A percentile compares a stretch with the other conserved stretches of the same genome.
These are phyloP conservation scores for Helicocarpus griseus DNA, from an alignment of 2,329 filamentous ascomycete species.

Conservation along the genomic window DNA sequence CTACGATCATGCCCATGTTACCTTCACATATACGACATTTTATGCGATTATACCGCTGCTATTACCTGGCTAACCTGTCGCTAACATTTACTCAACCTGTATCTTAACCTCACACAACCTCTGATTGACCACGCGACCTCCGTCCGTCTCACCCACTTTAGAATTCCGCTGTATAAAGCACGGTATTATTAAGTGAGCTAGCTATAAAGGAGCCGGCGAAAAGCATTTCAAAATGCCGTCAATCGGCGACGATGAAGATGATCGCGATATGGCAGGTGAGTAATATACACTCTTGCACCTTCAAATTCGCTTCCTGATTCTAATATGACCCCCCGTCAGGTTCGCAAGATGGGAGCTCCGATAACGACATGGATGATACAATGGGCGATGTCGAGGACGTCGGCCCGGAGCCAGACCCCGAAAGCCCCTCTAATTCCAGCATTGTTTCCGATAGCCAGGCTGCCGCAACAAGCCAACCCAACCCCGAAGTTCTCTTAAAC, in stretches of 20 bases:
- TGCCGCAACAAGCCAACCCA: constrained; percentile 25
- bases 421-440: constrained; percentile 31
- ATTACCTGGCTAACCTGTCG: neutral
- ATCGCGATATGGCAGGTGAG: constrained; percentile 32
- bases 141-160: too few species aligned
- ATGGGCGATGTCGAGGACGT: constrained; percentile 34
- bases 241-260: constrained; percentile 32
- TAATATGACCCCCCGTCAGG: constrained; percentile 19
- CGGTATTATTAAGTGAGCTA: too few species aligned
- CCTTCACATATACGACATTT: too few species aligned
- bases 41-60: neutral
- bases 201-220: too few species aligned
- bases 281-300: neutral
- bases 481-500: constrained; percentile 40
- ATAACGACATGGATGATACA: constrained; percentile 39
- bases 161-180: too few species aligned
- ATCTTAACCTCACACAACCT: neutral
- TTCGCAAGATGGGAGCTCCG: constrained; percentile 41
- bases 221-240: constrained; percentile 17
- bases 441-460: constrained; percentile 20
- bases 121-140: neutral
- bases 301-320: neutral
- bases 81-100: neutral
- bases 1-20: too few species aligned
- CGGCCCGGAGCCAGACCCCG: constrained; percentile 18